Evolutionary conservation across 2,329 filamentous ascomycete species (phyloP).

Genomic region (Myriangium duriaei): DNA sequence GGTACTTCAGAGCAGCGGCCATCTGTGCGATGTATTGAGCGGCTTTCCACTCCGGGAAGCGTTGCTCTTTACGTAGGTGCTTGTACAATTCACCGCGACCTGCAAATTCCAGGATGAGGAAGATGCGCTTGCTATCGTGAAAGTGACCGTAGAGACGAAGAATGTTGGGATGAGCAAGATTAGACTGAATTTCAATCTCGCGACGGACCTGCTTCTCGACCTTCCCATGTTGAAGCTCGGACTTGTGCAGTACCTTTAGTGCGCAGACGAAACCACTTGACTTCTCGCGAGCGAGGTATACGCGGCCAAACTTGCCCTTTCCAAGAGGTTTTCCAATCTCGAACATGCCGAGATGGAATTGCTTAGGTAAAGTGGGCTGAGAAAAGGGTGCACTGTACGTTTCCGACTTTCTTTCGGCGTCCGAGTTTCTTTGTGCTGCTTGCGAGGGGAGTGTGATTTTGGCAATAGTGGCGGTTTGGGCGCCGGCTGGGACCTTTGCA

Average conservation of each 20-base stretch:
- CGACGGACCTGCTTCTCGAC: slow-evolving; percentile 52
- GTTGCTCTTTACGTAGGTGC: slow-evolving; percentile 13
- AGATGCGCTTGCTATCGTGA: slow-evolving; percentile 16
- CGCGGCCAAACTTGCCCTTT: slow-evolving; percentile 74
- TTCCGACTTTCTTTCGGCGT: slow-evolving; percentile 21
- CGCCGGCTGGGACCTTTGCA: slow-evolving; percentile 24
- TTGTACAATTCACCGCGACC: slow-evolving; percentile 15
- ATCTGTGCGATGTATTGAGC: slow-evolving; percentile 14
- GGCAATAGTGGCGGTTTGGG: slow-evolving; percentile 42
- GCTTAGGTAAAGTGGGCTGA: slow-evolving; percentile 23
- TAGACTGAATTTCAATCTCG: slow-evolving; percentile 16
- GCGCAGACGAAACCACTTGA: slow-evolving; percentile 69
- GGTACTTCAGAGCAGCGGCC: slow-evolving; percentile 13
- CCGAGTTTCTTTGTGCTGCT: slow-evolving; percentile 39
- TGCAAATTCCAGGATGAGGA: slow-evolving; percentile 15
- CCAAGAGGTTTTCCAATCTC: slow-evolving; percentile 74
- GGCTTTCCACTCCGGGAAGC: slow-evolving; percentile 15
- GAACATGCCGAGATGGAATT: slow-evolving; percentile 84
- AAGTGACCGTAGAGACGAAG: slow-evolving; percentile 15
- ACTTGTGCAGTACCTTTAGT: slow-evolving; percentile 72
- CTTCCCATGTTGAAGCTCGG: slow-evolving; percentile 61
- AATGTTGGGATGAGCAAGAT: slow-evolving; percentile 15
- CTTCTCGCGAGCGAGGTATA: slow-evolving; percentile 69
- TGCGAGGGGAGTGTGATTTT: slow-evolving; percentile 58
- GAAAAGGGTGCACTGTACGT: slow-evolving; percentile 8